Conservation (phyloP, 257 asterid genomes). For the Paulownia fortunei region DNA sequence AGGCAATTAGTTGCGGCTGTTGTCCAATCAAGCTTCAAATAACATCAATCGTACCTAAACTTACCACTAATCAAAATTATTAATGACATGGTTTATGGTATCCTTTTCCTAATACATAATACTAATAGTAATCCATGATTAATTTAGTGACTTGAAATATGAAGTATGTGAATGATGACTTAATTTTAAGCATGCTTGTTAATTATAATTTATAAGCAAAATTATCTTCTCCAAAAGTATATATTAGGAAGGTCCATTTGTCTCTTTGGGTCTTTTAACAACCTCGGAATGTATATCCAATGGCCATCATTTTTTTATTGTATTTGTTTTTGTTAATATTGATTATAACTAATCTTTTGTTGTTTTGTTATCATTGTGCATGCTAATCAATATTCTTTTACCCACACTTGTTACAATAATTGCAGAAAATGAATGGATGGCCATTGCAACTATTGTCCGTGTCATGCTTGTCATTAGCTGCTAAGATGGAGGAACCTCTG, state of each 20-base stretch:
- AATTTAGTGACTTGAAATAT: slow-evolving; percentile 23
- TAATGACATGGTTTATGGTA: not conserved
- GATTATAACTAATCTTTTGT: slow-evolving; percentile 13
- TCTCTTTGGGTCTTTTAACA: slow-evolving; percentile 35
- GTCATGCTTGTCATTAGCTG: slow-evolving; percentile 94
- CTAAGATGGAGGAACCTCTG: slow-evolving; percentile 95
- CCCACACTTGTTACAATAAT: slow-evolving; percentile 14
- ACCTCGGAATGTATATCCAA: slow-evolving; percentile 6
- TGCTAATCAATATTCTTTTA: slow-evolving; percentile 5
- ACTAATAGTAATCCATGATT: not conserved
- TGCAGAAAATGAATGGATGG: slow-evolving; percentile 85
- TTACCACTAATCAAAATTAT: slow-evolving; percentile 5
- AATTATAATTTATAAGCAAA: slow-evolving; percentile 28
- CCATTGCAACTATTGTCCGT: slow-evolving; percentile 88
- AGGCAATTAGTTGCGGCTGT: slow-evolving; percentile 24
- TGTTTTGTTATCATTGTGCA: not conserved
- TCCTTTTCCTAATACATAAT: not conserved
- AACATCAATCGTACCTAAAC: not conserved
- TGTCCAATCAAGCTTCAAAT: slow-evolving; percentile 5
- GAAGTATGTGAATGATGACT: slow-evolving; percentile 38
- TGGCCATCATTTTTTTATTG: not conserved
- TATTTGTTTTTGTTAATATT: not conserved
- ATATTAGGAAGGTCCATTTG: slow-evolving; percentile 46
- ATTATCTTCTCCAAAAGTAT: slow-evolving; percentile 38
- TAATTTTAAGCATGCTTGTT: slow-evolving; percentile 38